phyloP scores from a whole-genome alignment of 1,139 yeast species.

The Diutina mesorugosa region DNA sequence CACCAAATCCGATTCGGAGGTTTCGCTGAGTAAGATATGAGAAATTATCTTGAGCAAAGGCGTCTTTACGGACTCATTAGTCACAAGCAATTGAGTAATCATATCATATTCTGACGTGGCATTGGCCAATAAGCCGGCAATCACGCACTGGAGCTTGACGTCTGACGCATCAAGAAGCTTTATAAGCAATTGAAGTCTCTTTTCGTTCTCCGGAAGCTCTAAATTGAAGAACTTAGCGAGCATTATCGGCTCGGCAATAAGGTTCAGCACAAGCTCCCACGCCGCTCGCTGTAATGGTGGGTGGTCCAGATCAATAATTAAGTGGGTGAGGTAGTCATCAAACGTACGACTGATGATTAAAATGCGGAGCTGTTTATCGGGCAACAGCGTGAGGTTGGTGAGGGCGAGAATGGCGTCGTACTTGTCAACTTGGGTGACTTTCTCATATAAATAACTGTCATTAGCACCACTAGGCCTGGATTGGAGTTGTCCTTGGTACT shows the following conservation, averaged over 20 bases:
- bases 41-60: conserved; percentile 13
- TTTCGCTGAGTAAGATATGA: conserved; percentile 18
- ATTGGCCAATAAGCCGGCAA: conserved; percentile 37
- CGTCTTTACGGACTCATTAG: conserved; percentile 11
- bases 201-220: conserved; percentile 13
- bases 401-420: conserved; percentile 35
- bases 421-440: conserved; percentile 22
- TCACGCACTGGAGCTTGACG: conserved; percentile 22
- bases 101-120: conserved; percentile 34
- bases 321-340: conserved; percentile 19
- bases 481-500: conserved; percentile 9
- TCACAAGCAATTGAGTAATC: conserved; percentile 21
- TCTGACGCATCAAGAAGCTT: conserved; percentile 28
- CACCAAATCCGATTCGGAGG: conserved; percentile 8
- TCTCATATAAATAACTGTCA: conserved; percentile 8
- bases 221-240: conserved; percentile 38
- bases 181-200: conserved; percentile 20
- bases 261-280: conserved; percentile 36
- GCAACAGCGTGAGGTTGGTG: conserved; percentile 27
- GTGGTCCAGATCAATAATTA: conserved; percentile 25
- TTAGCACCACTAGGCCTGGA: conserved; percentile 3
- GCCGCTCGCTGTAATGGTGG: conserved; percentile 28
- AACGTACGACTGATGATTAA: conserved; percentile 20
- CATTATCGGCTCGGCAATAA: conserved; percentile 30
- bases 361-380: conserved; percentile 16